Conservation (phyloP, 106 monocot genomes). For the Apostasia ramifera region DNA sequence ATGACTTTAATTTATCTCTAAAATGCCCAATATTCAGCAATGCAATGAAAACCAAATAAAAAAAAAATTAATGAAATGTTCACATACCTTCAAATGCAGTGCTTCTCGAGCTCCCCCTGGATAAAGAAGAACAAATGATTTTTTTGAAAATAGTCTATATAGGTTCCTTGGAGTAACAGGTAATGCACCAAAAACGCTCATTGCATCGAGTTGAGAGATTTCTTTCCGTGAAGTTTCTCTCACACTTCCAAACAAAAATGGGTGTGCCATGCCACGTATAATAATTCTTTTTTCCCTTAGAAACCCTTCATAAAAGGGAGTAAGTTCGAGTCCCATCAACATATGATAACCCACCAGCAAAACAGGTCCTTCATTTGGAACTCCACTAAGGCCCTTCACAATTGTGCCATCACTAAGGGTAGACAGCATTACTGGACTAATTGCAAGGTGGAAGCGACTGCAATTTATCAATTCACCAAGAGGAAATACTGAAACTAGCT, state of each 20-base stretch:
- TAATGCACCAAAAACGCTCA: slow-evolving; percentile 64
- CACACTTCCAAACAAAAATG: slow-evolving; percentile 28
- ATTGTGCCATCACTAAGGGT: slow-evolving; percentile 58
- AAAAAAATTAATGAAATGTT: not conserved
- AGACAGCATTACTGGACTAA: slow-evolving; percentile 65
- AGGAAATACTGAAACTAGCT: not conserved
- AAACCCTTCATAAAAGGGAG: slow-evolving; percentile 56
- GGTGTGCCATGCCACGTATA: slow-evolving; percentile 80
- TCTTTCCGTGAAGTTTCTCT: slow-evolving; percentile 30
- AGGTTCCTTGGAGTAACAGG: slow-evolving; percentile 68
- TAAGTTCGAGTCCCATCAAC: slow-evolving; percentile 72
- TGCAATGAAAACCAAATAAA: too few species aligned
- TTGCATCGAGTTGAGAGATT: slow-evolving; percentile 28
- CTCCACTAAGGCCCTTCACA: slow-evolving; percentile 69
- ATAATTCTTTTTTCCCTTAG: slow-evolving; percentile 58
- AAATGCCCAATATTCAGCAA: too few species aligned
- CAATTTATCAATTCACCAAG: slow-evolving; percentile 2
- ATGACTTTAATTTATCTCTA: too few species aligned
- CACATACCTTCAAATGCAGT: slow-evolving; percentile 78
- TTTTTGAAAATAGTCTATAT: slow-evolving; percentile 62
- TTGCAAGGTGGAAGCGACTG: slow-evolving; percentile 53
- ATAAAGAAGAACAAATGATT: slow-evolving; percentile 83
- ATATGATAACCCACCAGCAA: slow-evolving; percentile 86
- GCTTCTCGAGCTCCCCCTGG: slow-evolving; percentile 96
- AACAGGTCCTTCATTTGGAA: slow-evolving; percentile 84